Conservation (phyloP, 371 early-diverging fungal genomes). For the Blakeslea trispora region DNA sequence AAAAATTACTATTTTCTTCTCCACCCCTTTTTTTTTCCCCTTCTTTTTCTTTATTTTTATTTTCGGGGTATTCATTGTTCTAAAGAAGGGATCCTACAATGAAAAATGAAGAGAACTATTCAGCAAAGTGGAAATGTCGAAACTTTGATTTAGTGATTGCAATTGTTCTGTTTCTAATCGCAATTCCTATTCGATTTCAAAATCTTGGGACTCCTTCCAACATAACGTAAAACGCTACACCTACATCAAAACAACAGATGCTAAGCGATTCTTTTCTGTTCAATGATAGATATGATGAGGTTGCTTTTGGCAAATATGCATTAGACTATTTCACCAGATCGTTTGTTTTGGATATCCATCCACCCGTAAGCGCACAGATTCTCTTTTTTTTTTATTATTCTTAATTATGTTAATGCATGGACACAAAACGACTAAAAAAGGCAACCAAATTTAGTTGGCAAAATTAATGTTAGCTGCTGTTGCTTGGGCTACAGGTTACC, state of each 20-base stretch:
- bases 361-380: conserved; percentile 27
- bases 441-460: neutral
- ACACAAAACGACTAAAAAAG: neutral
- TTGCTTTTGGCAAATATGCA: conserved; percentile 99
- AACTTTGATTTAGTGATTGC: neutral
- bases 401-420: neutral
- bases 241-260: too few relatives aligned
- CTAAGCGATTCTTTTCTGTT: too few relatives aligned
- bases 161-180: neutral
- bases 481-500: conserved; percentile 78
- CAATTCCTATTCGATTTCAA: neutral
- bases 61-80: too few relatives aligned
- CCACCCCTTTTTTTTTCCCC: too few relatives aligned
- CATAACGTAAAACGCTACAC: neutral
- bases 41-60: too few relatives aligned
- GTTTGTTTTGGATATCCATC: conserved; percentile 96
- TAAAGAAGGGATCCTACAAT: too few relatives aligned
- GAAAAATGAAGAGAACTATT: too few relatives aligned
- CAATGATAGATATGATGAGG: conserved; percentile 85
- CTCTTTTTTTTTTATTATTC: too few relatives aligned
- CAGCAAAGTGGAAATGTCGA: neutral
- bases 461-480: conserved; percentile 72
- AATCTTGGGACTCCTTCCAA: neutral
- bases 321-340: conserved; percentile 85
- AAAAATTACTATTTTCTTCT: too few relatives aligned